A percentile compares a stretch with the other conserved stretches of the same genome.
These are phyloP conservation scores for Zasmidium citrigriseum DNA, from an alignment of 2,329 filamentous ascomycete species.

Conservation along the genomic window DNA sequence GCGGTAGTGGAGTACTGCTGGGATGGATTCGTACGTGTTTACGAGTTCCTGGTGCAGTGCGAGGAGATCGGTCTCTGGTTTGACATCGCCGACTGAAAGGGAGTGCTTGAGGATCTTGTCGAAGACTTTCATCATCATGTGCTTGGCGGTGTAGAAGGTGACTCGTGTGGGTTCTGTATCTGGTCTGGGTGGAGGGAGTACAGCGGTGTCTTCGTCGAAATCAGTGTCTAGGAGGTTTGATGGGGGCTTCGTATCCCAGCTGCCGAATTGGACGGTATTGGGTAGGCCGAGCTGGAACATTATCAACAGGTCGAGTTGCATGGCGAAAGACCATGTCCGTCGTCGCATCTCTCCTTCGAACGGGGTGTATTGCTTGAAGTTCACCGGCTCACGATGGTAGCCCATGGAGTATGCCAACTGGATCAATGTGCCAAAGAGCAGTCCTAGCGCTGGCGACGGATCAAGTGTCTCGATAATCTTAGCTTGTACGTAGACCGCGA, in stretches of 20 bases:
- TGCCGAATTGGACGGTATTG: constrained; percentile 43
- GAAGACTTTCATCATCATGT: constrained; percentile 34
- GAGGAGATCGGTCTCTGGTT: constrained; percentile 18
- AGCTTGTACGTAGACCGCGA: constrained; percentile 14
- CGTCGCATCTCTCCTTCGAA: constrained; percentile 47
- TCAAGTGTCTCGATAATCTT: constrained; percentile 12
- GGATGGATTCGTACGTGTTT: constrained; percentile 31
- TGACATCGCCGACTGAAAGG: constrained; percentile 26
- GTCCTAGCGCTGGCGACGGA: constrained; percentile 9
- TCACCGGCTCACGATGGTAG: constrained; percentile 44
- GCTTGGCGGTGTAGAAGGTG: constrained; percentile 36
- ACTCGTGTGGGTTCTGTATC: constrained; percentile 25
- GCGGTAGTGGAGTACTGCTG: constrained; percentile 31
- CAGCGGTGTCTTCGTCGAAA: constrained; percentile 34
- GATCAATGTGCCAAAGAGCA: constrained; percentile 11
- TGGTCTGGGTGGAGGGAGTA: constrained; percentile 36
- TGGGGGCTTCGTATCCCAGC: constrained; percentile 44
- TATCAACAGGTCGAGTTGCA: constrained; percentile 44
- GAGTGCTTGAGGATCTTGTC: constrained; percentile 34
- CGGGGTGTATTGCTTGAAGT: constrained; percentile 21
- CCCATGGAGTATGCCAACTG: constrained; percentile 32
- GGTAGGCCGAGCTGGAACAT: constrained; percentile 49
- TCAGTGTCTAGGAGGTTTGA: constrained; percentile 45
- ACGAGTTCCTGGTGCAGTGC: constrained; percentile 35
- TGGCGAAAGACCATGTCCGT: constrained; percentile 42